Conservation (phyloP, 805 yeast genomes). For the Yarrowia porcina region DNA sequence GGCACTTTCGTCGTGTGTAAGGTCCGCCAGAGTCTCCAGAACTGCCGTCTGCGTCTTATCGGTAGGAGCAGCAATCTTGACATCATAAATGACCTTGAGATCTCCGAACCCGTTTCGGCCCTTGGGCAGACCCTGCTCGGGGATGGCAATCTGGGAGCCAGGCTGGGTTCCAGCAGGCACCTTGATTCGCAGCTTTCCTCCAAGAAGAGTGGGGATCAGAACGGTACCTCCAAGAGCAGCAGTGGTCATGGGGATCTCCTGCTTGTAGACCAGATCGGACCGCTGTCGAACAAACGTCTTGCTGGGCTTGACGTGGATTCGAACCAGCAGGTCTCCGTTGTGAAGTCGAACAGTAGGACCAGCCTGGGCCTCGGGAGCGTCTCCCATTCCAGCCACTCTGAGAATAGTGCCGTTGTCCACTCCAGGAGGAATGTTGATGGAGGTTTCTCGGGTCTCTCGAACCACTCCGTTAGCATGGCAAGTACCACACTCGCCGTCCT, state of each 20-base stretch:
- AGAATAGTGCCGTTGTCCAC: slow-evolving; percentile 81
- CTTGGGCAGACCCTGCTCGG: slow-evolving; percentile 84
- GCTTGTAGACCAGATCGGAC: slow-evolving; percentile 60
- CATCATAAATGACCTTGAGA: slow-evolving; percentile 68
- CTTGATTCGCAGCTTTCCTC: slow-evolving; percentile 67
- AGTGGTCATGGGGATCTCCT: slow-evolving; percentile 84
- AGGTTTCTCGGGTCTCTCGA: slow-evolving; percentile 63
- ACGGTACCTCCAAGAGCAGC: slow-evolving; percentile 94
- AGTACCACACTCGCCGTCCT: slow-evolving; percentile 63
- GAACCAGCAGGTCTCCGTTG: slow-evolving; percentile 85
- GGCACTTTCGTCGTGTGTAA: slow-evolving; percentile 76
- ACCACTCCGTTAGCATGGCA: slow-evolving; percentile 92
- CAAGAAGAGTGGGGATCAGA: slow-evolving; percentile 87
- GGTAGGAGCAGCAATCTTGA: slow-evolving; percentile 68
- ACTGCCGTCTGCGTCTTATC: slow-evolving; percentile 83
- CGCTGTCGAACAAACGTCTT: slow-evolving; percentile 63
- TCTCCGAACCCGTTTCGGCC: slow-evolving; percentile 66
- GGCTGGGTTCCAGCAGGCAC: slow-evolving; percentile 82
- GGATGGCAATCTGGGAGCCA: slow-evolving; percentile 69
- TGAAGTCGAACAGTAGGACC: slow-evolving; percentile 64
- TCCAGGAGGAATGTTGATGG: slow-evolving; percentile 85
- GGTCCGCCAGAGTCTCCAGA: slow-evolving; percentile 91
- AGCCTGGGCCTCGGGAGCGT: slow-evolving; percentile 73
- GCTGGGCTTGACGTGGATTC: slow-evolving; percentile 76
- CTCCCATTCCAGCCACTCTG: slow-evolving; percentile 85